Base-by-base conservation (phyloP, 129 eudicot genomes). In the Ambrosia trifida region DNA sequence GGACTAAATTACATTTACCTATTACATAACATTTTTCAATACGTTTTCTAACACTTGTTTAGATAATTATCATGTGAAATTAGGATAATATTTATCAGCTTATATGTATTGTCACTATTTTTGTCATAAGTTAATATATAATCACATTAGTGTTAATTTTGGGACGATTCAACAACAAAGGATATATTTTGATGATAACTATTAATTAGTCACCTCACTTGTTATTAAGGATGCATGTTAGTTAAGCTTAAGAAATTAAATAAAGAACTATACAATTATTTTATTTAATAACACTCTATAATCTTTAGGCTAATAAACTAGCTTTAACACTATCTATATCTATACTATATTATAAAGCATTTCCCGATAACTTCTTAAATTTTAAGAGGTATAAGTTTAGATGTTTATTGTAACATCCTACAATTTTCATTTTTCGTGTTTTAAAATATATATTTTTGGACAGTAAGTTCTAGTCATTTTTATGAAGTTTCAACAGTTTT, bases 201-300 rank as follows among this genome's bases (percentile, higher is more conserved):
- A 52, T 52, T 52, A 17, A 52, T 52, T 52, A 17, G 59, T 52
- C 60, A 53, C 60, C 60, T 53, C 60, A 53, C 3, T 20, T 20
- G 61, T 54, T 24, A 54, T 20, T 9, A 54, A 3, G 10, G 32
- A 19, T 54, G 28, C 19, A 54, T 20, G 14, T 54, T 19, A 3
- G 14, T 10, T 54, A 54, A 8, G 61, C 44, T 9, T 54, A 0
- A 3, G 12, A 54, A 20, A 0, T 54, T 20, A 20, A 54, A 54
- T 9, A 54, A 19, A 51, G 3, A 51, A 51, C 0, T 19, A 53
- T 54, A 24, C 11, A 54, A 2, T 54, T 54, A 54, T 0, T 54
- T 54, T 3, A 20, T 54, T 19, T 54, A 9, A 6, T 20, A 8
- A 54, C 33, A 9, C 2, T 53, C 32, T 9, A 53, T 19, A 52